Evolutionary conservation across 2,329 filamentous ascomycete species (phyloP), one percentile per base, ranked within the genome.

Genomic region (Aspergillus sp.): DNA sequence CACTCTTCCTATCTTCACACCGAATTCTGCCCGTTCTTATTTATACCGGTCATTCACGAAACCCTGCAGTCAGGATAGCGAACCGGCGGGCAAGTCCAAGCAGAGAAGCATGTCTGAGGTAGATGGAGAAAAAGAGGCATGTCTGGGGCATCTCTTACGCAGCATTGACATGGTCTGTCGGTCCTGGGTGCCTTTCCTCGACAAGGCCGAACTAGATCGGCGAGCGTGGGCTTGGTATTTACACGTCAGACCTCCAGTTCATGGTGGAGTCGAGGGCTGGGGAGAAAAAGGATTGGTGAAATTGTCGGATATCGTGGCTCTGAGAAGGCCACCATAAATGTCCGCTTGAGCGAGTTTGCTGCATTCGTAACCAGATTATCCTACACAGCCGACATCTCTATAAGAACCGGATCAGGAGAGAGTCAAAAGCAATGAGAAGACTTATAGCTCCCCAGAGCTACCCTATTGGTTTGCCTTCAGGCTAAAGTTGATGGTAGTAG

Each of bases 201-300:
- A 76, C 26, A 76, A 78, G 4, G 80, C 84, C 16, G 90, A 96
- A 67, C 78, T 96, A 55, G 90, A 96, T 71, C 82, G 83, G 62
- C 84, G 87, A 60, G 90, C 91, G 18, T 96, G 91, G 90, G 79
- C 79, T 11, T 96, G 92, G 92, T 96, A 96, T 74, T 80, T 89
- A 1, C 82, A 84, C 22, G 86, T 93, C 20, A 81, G 92, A 63
- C 92, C 92, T 0, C 87, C 91, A 20, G 89, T 96, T 2, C 87
- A 90, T 59, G 77, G 82, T 58, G 92, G 92, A 0, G 85, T 85
- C 52, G 85, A 86, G 20, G 92, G 92, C 1, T 96, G 92, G 92
- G 92, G 92, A 29, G 90, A 89, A 12, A 95, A 94, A 74, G 91
- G 90, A 1, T 78, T 80, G 56, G 79, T 96, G 29, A 86, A 81